Base-by-base conservation (phyloP, 2,329 filamentous ascomycete species). In the Botrytis elliptica region DNA sequence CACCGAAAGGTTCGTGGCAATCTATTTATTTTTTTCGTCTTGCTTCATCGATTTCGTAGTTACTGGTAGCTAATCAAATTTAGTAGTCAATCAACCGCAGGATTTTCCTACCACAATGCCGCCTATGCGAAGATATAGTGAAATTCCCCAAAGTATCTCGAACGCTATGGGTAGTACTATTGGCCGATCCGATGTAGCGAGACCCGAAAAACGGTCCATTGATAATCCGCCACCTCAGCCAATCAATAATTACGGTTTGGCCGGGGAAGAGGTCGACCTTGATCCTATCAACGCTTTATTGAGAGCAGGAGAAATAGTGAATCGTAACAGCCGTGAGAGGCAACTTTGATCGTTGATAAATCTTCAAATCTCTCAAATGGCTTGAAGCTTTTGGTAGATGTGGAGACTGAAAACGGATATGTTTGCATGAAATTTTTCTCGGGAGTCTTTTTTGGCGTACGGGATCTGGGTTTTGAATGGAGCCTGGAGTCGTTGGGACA, bases 201-300 rank as follows among this genome's bases (percentile, higher is more conserved):
- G n/a, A 25, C 33, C 42, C 14, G 63, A 66, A 36, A 42, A 20
- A 42, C 36, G 36, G 36, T 40, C 33, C 29, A 20, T 70, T 42
- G 78, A 76, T 57, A 52, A 49, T 49, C 74, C 46, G 55, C 77
- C 77, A 64, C 65, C 57, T 63, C 77, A 74, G 74, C 73, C 73
- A 18, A 70, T 75, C 49, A 76, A 78, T 22, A 74, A 22, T 76
- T 78, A 76, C 79, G 67, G 40, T 73, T 77, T 9, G 66, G 74
- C 76, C 7, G 68, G 77, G 25, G 81, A 82, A 25, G 80, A 77
- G 3, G 81, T 82, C 6, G 76, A 81, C 5, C 81, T 90, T 33
- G 88, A 90, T 75, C 88, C 88, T 2, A 88, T 91, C 82, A 88
- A 84, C 74, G 88, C 88, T 10, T 81, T 91, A 18, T 79, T 90